These are phyloP conservation scores for Karstenula rhodostoma DNA, from an alignment of 2,329 filamentous ascomycete species.

Conservation along the genomic window DNA sequence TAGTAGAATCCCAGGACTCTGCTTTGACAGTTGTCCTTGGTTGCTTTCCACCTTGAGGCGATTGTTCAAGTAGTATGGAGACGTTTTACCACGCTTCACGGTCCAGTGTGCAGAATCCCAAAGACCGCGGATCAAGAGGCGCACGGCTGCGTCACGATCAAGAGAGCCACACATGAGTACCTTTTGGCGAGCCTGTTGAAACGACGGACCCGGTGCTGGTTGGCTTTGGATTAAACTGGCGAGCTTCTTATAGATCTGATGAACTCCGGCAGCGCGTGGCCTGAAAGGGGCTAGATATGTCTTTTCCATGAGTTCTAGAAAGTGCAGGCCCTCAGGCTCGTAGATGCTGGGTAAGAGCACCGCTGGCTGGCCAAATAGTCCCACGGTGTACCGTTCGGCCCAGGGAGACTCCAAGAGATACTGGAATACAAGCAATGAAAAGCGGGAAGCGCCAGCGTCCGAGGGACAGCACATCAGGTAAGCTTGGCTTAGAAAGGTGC, in stretches of 20 bases:
- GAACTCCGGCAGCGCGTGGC: slow-evolving; percentile 12
- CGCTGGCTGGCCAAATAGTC: background rate
- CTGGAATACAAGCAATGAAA: slow-evolving; percentile 8
- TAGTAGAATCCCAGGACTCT: background rate
- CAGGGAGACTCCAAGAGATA: slow-evolving; percentile 1
- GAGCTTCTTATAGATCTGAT: slow-evolving; percentile 22
- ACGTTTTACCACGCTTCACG: background rate
- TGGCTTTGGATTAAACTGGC: slow-evolving; percentile 18
- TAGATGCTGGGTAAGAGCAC: slow-evolving; percentile 18
- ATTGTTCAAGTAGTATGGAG: slow-evolving; percentile 1
- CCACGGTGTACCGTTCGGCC: background rate
- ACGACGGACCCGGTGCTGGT: slow-evolving; percentile 2
- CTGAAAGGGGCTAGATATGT: slow-evolving; percentile 11
- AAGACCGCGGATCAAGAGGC: slow-evolving; percentile 23
- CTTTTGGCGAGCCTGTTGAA: background rate
- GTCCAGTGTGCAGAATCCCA: slow-evolving; percentile 16
- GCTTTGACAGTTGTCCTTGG: background rate
- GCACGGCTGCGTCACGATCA: slow-evolving; percentile 21
- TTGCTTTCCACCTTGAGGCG: background rate
- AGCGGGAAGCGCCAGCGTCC: slow-evolving; percentile 15
- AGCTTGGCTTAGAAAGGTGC: slow-evolving; percentile 2
- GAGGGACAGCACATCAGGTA: slow-evolving; percentile 20
- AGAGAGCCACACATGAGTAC: background rate
- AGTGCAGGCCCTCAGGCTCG: slow-evolving; percentile 17
- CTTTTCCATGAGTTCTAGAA: slow-evolving; percentile 26